phyloP scores from a whole-genome alignment of 2,329 filamentous ascomycete genomes.

The Xylariaceae sp. region DNA sequence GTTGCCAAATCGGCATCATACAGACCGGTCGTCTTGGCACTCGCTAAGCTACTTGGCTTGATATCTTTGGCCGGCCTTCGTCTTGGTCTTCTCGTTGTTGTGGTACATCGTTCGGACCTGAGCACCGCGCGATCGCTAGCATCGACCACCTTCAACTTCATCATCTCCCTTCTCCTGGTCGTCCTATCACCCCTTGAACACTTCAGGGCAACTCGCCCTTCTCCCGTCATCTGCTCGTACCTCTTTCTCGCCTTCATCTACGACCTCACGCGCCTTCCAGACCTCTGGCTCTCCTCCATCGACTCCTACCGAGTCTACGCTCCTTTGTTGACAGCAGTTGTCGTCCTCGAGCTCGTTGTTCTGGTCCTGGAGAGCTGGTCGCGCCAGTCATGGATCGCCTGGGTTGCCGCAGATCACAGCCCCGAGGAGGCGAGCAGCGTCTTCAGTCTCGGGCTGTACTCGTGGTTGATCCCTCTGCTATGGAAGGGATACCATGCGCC shows the following conservation, averaged over 20 bases:
- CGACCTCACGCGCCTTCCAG: conserved; percentile 4
- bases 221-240: conserved; percentile 1
- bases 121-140: conserved; percentile 1
- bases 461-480: conserved; percentile 1
- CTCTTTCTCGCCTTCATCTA: conserved; percentile 3
- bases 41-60: conserved; percentile 1
- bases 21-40: conserved; percentile 1
- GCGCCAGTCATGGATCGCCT: conserved; percentile 2
- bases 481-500: conserved; percentile 2
- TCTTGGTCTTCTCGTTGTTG: conserved; percentile 2
- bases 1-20: background rate
- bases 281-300: conserved; percentile 19
- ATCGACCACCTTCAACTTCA: background rate
- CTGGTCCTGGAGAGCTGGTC: conserved; percentile 6
- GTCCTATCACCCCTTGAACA: conserved; percentile 3
- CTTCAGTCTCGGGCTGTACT: conserved; percentile 3
- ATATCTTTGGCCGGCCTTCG: conserved; percentile 1
- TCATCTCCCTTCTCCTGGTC: conserved; percentile 1
- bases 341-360: conserved; percentile 1
- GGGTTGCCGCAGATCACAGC: conserved; percentile 2
- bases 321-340: background rate
- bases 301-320: background rate
- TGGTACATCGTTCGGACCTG: conserved; percentile 1
- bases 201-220: conserved; percentile 2
- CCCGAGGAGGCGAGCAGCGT: conserved; percentile 2